Base-by-base conservation (phyloP, 352 stramenopile species). In the Nothophytophthora sp. region DNA sequence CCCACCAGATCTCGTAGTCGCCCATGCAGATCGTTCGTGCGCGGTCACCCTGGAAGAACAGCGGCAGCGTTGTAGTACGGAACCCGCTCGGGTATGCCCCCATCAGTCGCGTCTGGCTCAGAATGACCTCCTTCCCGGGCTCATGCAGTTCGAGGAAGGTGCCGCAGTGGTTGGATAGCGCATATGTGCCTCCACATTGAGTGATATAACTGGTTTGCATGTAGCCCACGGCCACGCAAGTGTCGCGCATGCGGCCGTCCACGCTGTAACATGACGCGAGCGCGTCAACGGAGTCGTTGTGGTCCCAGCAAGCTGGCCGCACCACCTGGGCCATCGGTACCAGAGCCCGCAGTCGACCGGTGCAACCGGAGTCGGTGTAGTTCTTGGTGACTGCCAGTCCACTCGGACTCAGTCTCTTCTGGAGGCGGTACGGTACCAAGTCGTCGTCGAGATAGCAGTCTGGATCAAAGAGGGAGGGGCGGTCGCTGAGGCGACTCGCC, bases 1-100 rank as follows among this genome's bases (percentile, higher is more conserved):
- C 86, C 86, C 86, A 96, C 85, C 86, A 96, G 45, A 96, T 81
- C 46, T 94, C 83, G 54, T 94, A 94, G 49, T 71, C 65, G 4
- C 83, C 81, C 18, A 62, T 66, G 50, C 83, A 94, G 44, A 94
- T 70, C 7, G 77, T 91, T 9, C 77, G 72, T 4, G 41, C 66
- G 12, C 53, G 59, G 42, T 94, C 78, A 1, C 85, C 86, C 34
- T 61, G 51, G 49, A 81, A 91, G 44, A 91, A 85, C 2, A 95
- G 53, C 15, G 78, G 81, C 35, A 93, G 32, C 0, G 81, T 90
- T 24, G 81, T 93, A 11, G 77, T 89, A 22, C 81, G 75, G 44
- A 92, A 94, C 0, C 80, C 76, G 43, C 59, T 89, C 25, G 75
- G 66, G 53, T 90, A 90, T 55, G 92, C 77, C 19, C 76, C 73